phyloP scores from a whole-genome alignment of 169 alveolate genomes.

The Plasmodium coatneyi region DNA sequence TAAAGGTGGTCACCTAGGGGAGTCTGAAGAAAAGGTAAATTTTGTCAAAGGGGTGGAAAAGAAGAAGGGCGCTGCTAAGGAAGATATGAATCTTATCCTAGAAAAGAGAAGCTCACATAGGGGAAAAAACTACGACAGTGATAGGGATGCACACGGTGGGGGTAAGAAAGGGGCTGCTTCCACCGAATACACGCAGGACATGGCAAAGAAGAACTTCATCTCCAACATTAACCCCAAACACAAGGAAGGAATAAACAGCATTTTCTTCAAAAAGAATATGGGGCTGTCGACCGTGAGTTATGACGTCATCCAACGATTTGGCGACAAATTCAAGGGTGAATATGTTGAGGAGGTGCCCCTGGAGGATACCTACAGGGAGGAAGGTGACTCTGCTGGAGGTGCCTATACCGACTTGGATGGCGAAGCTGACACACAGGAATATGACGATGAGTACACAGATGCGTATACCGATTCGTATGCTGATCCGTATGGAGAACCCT shows the following conservation, averaged over 20 bases:
- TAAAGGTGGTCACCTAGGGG: not conserved
- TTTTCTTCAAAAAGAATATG: not conserved
- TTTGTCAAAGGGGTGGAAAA: not conserved
- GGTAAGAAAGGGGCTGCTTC: not conserved
- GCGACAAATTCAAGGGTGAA: not conserved
- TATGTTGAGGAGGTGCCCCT: not conserved
- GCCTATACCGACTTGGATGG: not conserved
- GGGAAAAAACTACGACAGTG: not conserved
- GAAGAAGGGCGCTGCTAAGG: not conserved
- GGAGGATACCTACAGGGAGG: not conserved
- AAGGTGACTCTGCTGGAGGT: not conserved
- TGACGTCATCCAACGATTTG: not conserved
- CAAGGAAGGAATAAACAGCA: not conserved
- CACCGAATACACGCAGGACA: not conserved
- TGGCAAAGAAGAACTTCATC: not conserved
- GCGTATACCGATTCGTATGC: not conserved
- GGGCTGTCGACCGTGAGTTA: not conserved
- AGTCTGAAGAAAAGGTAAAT: not conserved
- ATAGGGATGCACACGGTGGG: not conserved
- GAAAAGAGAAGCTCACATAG: not conserved
- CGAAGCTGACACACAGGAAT: not conserved
- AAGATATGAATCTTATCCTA: not conserved
- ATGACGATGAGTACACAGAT: not conserved
- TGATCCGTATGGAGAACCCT: too few relatives aligned
- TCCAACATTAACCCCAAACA: not conserved